Evolutionary conservation across 176 grass and related monocot species (phyloP).

Genomic region (Carex littledalei): DNA sequence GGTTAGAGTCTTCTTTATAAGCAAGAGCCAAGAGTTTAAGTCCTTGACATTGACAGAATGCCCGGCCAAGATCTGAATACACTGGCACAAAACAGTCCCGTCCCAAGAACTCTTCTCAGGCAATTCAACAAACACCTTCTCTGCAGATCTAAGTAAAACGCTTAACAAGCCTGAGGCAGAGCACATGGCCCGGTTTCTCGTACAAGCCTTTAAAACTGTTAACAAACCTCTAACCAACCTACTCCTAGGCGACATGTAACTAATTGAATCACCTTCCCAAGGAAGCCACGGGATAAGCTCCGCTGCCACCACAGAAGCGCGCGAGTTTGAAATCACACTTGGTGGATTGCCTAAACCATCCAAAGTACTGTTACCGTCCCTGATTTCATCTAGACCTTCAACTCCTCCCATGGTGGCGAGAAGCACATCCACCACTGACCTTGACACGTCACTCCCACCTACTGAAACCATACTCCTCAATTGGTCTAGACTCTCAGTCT

Average conservation of each 20-base stretch:
- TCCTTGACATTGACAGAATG: conserved; percentile 67
- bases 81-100: conserved; percentile 46
- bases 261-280: conserved; percentile 49
- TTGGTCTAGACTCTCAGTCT: conserved; percentile 29
- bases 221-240: conserved; percentile 55
- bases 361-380: conserved; percentile 22
- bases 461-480: conserved; percentile 40
- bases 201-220: conserved; percentile 59
- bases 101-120: conserved; percentile 47
- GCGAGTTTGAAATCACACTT: conserved; percentile 59
- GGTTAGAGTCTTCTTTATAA: conserved; percentile 54
- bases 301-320: conserved; percentile 45
- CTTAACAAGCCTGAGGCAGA: conserved; percentile 61
- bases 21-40: conserved; percentile 64
- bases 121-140: conserved; percentile 49
- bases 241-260: conserved; percentile 62
- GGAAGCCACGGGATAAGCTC: conserved; percentile 68
- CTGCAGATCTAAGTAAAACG: conserved; percentile 54
- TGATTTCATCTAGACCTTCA: conserved; percentile 53
- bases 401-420: conserved; percentile 75
- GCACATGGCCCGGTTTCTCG: conserved; percentile 89
- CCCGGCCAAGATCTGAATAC: conserved; percentile 73
- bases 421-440: conserved; percentile 71
- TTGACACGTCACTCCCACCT: conserved; percentile 28
- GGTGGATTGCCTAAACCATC: conserved; percentile 42